Percentiles rank a stretch among this genome's conserved stretches.
These are phyloP conservation scores for Neopestalotiopsis clavispora DNA, from an alignment of 2,329 filamentous ascomycete genomes.

Conservation along the genomic window DNA sequence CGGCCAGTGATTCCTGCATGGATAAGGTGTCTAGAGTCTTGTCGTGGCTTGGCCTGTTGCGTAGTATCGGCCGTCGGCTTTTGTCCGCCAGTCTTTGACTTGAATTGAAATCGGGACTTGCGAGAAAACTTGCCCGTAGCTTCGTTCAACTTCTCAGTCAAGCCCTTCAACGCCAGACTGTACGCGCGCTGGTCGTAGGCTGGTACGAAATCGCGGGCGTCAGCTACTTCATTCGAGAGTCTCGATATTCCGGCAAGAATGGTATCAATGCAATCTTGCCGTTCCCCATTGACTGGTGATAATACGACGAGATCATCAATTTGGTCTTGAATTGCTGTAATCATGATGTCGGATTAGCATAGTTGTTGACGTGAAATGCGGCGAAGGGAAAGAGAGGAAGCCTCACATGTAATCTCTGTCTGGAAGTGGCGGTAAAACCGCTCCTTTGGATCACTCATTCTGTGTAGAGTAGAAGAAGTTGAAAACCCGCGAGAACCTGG, in stretches of 20 bases:
- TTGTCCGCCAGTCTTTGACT: conserved; percentile 53
- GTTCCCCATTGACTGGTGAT: conserved; percentile 71
- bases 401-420: conserved; percentile 71
- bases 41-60: not conserved
- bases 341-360: not conserved
- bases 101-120: conserved; percentile 85
- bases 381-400: not conserved
- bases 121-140: conserved; percentile 72
- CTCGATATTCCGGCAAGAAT: conserved; percentile 80
- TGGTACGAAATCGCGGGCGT: conserved; percentile 81
- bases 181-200: conserved; percentile 91
- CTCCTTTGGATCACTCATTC: conserved; percentile 66
- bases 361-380: not conserved
- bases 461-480: conserved; percentile 15
- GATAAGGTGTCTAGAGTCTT: not conserved
- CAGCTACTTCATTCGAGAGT: conserved; percentile 83
- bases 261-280: conserved; percentile 80
- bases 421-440: conserved; percentile 87
- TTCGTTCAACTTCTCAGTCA: conserved; percentile 79
- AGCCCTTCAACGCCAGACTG: conserved; percentile 78
- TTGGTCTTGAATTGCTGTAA: conserved; percentile 73
- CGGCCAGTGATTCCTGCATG: not conserved
- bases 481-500: not conserved
- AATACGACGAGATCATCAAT: conserved; percentile 71
- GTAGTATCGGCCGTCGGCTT: conserved; percentile 28